These are phyloP conservation scores for Suillus bovinus DNA, from an alignment of 768 basidiomycete species.

Conservation along the genomic window DNA sequence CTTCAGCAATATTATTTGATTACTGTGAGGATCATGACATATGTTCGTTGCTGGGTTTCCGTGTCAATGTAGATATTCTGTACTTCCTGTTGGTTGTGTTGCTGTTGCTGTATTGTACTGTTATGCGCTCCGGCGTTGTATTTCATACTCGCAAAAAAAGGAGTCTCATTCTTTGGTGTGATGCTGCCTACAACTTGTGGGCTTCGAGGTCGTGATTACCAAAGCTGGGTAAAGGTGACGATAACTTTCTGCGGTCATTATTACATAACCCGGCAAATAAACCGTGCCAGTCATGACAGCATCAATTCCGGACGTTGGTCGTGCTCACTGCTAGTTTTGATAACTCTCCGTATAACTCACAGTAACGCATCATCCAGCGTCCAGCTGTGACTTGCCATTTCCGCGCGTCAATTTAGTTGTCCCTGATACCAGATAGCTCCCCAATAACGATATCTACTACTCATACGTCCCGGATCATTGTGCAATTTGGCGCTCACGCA, in stretches of 20 bases:
- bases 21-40: not conserved
- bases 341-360: not conserved
- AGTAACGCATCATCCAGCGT: not conserved
- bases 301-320: not conserved
- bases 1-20: conserved; percentile 16
- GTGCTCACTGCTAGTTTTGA: not conserved
- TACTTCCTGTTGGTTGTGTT: too few relatives aligned
- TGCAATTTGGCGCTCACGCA: not conserved
- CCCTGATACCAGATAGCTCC: not conserved
- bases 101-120: too few relatives aligned
- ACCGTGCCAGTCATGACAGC: not conserved
- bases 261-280: conserved; percentile 1
- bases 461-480: not conserved
- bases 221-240: too few relatives aligned
- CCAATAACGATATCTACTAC: not conserved
- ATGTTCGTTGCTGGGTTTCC: too few relatives aligned
- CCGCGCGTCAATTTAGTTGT: not conserved
- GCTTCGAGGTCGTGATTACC: too few relatives aligned
- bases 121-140: too few relatives aligned
- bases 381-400: not conserved
- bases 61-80: too few relatives aligned
- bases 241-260: not conserved
- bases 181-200: too few relatives aligned
- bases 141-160: not conserved
- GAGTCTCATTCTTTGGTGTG: not conserved